A percentile compares a stretch with the other conserved stretches of the same genome.
These are phyloP conservation scores for Pittosporum tobira DNA, from an alignment of 129 eudicot species.

Conservation along the genomic window DNA sequence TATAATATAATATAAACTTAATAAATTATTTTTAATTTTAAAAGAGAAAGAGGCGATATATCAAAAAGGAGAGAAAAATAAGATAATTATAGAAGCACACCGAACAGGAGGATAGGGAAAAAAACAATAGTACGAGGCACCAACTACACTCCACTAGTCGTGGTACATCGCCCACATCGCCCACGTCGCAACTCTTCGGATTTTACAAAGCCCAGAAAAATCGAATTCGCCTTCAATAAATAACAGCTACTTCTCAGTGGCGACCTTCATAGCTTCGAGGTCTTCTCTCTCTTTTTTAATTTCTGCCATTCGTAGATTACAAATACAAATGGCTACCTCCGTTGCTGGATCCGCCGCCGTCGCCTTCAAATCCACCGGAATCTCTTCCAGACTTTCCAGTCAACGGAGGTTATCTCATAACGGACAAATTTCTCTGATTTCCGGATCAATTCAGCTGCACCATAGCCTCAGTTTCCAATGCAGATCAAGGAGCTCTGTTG, in stretches of 20 bases:
- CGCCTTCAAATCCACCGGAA: conserved; percentile 33
- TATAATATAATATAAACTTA: too few relatives aligned
- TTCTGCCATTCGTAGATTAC: conserved; percentile 17
- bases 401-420: conserved; percentile 18
- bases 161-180: neutral
- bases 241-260: conserved; percentile 1
- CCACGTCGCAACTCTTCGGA: conserved; percentile 10
- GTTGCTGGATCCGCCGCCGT: conserved; percentile 59
- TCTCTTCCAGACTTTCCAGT: conserved; percentile 14
- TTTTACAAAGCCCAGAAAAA: conserved; percentile 12
- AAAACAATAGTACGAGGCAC: neutral
- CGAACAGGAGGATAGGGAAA: too few relatives aligned
- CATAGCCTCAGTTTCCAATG: conserved; percentile 29
- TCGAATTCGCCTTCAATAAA: neutral
- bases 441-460: conserved; percentile 14
- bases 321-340: conserved; percentile 37
- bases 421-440: conserved; percentile 15
- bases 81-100: too few relatives aligned
- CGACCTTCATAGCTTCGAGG: conserved; percentile 12
- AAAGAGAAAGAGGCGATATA: too few relatives aligned
- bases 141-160: neutral
- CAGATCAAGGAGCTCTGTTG: conserved; percentile 28
- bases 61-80: too few relatives aligned
- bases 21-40: too few relatives aligned
- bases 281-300: conserved; percentile 15